Conservation (phyloP, 371 early-diverging fungal genomes). For the Rhizopus arrhizus region DNA sequence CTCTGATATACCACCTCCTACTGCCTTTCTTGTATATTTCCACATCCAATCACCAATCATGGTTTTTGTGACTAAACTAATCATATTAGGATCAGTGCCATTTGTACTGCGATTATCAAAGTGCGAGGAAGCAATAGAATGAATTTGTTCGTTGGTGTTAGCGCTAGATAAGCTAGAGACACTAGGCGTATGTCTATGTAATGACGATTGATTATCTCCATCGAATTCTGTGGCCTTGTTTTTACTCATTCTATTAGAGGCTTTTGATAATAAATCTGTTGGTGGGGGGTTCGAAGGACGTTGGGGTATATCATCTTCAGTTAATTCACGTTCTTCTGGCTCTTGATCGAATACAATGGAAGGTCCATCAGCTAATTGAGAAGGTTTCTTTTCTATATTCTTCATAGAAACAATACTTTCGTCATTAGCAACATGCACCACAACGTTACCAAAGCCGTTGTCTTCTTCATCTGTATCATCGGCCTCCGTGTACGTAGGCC, state of each 20-base stretch:
- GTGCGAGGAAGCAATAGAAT: conserved; percentile 18
- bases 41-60: conserved; percentile 77
- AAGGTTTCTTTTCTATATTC: neutral
- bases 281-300: conserved; percentile 40
- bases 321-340: conserved; percentile 8
- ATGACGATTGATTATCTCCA: conserved; percentile 2
- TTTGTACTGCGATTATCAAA: conserved; percentile 16
- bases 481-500: neutral
- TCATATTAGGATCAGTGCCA: conserved; percentile 26
- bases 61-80: conserved; percentile 70
- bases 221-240: conserved; percentile 9
- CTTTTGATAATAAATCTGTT: conserved; percentile 22
- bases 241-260: conserved; percentile 13
- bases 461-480: conserved; percentile 5
- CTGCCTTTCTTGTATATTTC: conserved; percentile 66
- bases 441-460: conserved; percentile 13
- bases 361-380: conserved; percentile 13
- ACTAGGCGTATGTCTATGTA: conserved; percentile 11
- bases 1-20: conserved; percentile 57
- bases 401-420: neutral
- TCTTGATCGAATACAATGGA: conserved; percentile 19
- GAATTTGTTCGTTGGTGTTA: conserved; percentile 29
- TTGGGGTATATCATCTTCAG: conserved; percentile 23
- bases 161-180: conserved; percentile 31
- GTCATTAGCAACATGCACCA: conserved; percentile 6